Percentiles rank a stretch among this genome's conserved stretches.
These are phyloP conservation scores for Colletotrichum caudatum DNA, from an alignment of 2,329 filamentous ascomycete genomes.

Conservation along the genomic window DNA sequence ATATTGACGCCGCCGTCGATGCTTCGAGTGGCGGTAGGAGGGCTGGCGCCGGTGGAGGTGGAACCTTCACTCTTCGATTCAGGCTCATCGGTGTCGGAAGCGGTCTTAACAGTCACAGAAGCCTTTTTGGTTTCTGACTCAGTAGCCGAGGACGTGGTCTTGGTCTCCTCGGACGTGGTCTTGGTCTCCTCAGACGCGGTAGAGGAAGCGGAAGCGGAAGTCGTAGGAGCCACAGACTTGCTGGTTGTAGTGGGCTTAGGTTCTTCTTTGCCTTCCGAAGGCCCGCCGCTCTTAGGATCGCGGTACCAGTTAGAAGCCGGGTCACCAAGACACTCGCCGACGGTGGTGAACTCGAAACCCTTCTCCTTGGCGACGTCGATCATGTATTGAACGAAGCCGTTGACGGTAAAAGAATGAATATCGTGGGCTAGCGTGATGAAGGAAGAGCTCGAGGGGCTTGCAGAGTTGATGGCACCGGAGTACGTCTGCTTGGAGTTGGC, in stretches of 20 bases:
- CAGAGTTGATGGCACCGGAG: constrained; percentile 46
- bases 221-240: constrained; percentile 12
- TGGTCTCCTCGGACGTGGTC: not conserved
- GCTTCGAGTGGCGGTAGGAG: constrained; percentile 23
- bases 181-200: constrained; percentile 13
- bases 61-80: constrained; percentile 9
- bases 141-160: not conserved
- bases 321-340: constrained; percentile 62
- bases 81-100: not conserved
- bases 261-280: constrained; percentile 26
- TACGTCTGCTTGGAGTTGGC: constrained; percentile 45
- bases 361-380: constrained; percentile 54
- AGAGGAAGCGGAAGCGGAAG: not conserved
- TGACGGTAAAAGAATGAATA: constrained; percentile 59
- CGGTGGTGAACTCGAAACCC: constrained; percentile 58
- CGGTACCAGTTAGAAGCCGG: constrained; percentile 61
- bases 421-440: constrained; percentile 56
- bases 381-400: constrained; percentile 59
- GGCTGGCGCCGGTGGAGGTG: constrained; percentile 18
- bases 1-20: constrained; percentile 30
- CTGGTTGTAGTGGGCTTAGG: constrained; percentile 27
- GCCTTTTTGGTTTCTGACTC: constrained; percentile 6
- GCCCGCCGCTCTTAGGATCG: constrained; percentile 46
- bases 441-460: constrained; percentile 39
- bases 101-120: constrained; percentile 8